Evolutionary conservation across 176 grass and related monocot genomes (phyloP).

Genomic region (Bothriochloa decipiens): DNA sequence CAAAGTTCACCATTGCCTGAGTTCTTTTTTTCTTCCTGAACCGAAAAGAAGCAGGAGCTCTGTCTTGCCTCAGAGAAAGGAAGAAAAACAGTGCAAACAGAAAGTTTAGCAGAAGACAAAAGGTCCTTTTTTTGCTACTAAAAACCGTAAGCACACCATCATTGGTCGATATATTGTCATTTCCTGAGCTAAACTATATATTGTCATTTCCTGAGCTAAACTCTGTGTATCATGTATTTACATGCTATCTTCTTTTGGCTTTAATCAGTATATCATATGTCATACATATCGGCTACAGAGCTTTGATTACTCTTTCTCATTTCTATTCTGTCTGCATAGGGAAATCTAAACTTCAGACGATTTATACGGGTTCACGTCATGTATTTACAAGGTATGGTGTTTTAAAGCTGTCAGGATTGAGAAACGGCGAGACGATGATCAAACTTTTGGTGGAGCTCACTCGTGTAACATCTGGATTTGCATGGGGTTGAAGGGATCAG

Average conservation of each 20-base stretch:
- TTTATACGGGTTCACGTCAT: background rate
- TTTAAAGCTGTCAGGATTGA: conserved; percentile 29
- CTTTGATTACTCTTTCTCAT: background rate
- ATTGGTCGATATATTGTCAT: background rate
- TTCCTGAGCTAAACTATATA: background rate
- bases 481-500: conserved; percentile 48
- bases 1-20: too few relatives aligned
- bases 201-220: background rate
- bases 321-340: background rate
- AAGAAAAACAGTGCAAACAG: background rate
- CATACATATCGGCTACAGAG: background rate
- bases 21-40: background rate
- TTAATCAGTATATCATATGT: background rate
- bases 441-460: conserved; percentile 53
- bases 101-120: background rate
- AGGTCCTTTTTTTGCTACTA: background rate
- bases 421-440: conserved; percentile 34
- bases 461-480: conserved; percentile 45
- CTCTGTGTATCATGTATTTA: background rate
- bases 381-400: conserved; percentile 29
- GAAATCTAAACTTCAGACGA: conserved; percentile 23
- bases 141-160: background rate
- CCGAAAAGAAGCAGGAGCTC: background rate
- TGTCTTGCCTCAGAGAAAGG: background rate
- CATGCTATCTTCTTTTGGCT: background rate